phyloP scores from a whole-genome alignment of 768 basidiomycete species.

The Serendipita sp. region DNA sequence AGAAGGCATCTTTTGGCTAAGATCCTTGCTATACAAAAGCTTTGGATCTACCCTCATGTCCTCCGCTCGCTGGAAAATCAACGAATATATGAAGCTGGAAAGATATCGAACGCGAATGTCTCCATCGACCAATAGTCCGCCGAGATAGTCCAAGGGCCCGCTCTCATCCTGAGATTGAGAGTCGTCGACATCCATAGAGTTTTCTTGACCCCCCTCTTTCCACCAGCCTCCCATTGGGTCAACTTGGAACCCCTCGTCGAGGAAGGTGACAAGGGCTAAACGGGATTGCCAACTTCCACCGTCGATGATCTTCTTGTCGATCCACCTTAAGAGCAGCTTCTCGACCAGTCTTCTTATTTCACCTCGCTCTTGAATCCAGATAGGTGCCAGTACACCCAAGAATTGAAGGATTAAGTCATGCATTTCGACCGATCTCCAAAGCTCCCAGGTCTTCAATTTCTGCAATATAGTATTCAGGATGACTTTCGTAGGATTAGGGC shows the following conservation, averaged over 20 bases:
- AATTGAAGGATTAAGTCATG: conserved; percentile 43
- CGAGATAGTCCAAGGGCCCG: conserved; percentile 34
- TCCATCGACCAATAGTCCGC: conserved; percentile 40
- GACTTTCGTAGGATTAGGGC: conserved; percentile 31
- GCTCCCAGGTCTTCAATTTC: conserved; percentile 39
- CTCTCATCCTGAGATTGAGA: conserved; percentile 18
- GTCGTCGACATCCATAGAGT: conserved; percentile 18
- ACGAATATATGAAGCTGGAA: conserved; percentile 39
- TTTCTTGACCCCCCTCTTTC: conserved; percentile 3
- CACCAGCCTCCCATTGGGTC: background rate
- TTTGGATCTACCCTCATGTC: conserved; percentile 20
- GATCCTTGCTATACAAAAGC: conserved; percentile 28
- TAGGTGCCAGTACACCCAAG: conserved; percentile 43
- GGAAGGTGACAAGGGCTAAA: background rate
- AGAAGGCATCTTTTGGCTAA: conserved; percentile 31
- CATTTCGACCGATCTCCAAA: conserved; percentile 36
- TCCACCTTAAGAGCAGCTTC: background rate
- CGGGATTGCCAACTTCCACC: conserved; percentile 1
- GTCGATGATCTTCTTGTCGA: background rate
- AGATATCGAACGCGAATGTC: conserved; percentile 81
- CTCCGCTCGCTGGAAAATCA: conserved; percentile 36
- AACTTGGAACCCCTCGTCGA: background rate
- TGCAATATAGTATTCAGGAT: conserved; percentile 40
- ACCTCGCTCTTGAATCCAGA: conserved; percentile 34
- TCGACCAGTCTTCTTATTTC: background rate